Conservation (phyloP, 345 rosid genomes). For the Mallotus nudiflorus region DNA sequence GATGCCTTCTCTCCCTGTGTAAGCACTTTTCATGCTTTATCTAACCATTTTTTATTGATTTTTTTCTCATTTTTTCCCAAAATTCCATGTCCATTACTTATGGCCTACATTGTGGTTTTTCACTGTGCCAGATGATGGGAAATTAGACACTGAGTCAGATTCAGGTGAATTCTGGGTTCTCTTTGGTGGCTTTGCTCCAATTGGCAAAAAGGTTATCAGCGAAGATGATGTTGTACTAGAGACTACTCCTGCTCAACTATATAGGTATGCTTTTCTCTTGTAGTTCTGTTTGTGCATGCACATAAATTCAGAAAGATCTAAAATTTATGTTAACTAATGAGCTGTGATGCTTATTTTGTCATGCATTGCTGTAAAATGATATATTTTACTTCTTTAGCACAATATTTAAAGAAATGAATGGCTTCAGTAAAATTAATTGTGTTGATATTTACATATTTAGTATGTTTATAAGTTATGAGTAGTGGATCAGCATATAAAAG, state of each 20-base stretch:
- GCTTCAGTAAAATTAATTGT: not conserved
- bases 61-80: not conserved
- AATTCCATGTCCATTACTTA: slow-evolving; percentile 17
- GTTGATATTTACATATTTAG: not conserved
- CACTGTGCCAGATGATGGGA: slow-evolving; percentile 72
- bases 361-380: not conserved
- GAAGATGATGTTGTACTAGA: slow-evolving; percentile 83
- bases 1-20: not conserved
- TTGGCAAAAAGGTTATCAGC: slow-evolving; percentile 70
- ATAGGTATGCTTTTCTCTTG: slow-evolving; percentile 47
- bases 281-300: slow-evolving; percentile 18
- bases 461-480: not conserved
- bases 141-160: slow-evolving; percentile 91
- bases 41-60: slow-evolving; percentile 3
- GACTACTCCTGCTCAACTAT: slow-evolving; percentile 68
- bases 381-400: not conserved
- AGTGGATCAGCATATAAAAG: not conserved
- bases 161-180: slow-evolving; percentile 97
- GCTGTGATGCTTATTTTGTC: slow-evolving; percentile 2
- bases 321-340: not conserved
- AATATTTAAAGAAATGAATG: not conserved
- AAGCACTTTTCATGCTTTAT: not conserved
- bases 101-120: slow-evolving; percentile 25
- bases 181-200: slow-evolving; percentile 95
- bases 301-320: slow-evolving; percentile 7